Evolutionary conservation across 2,329 filamentous ascomycete genomes (phyloP), one percentile per base, ranked within the genome.

Genomic region (Ambrosiella cleistominuta): DNA sequence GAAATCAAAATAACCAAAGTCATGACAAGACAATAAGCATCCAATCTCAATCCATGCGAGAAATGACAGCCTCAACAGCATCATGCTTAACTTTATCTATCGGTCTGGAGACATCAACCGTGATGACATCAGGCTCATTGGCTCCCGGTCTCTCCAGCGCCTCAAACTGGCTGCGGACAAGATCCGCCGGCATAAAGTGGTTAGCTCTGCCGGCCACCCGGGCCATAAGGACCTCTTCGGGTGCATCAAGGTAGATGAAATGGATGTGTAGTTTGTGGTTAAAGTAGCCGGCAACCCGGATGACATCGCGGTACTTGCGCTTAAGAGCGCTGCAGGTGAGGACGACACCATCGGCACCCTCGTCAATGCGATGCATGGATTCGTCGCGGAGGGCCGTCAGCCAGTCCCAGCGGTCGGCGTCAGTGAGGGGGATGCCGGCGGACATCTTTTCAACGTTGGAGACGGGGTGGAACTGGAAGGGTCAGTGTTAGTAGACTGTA

Each of bases 371-470:
- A 57, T 71, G 70, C 58, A 82, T 74, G 6, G 81, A 80, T 65
- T 82, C 83, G 63, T 88, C 79, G 62, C 87, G 85, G 12, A 93
- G 77, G 11, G 76, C 75, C 52, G 85, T 87, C 62, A 98, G 82
- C 93, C 93, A 98, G 73, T 96, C 91, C 93, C 93, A 97, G 63
- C 93, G 85, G 71, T 98, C 93, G 61, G 83, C 84, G 67, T 98
- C 93, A 58, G 86, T 95, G 40, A 98, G 77, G 1, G 93, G 89
- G 59, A 82, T 83, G 64, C 88, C 88, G 64, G 77, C 77, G 66
- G 79, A 77, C 93, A 98, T 98, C 72, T 97, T 98, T 57, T 90
- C 83, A 64, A 90, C 83, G 71, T 91, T 96, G 66, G 85, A 76
- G 38, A 77, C 72, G 0, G 87, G 82, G 63, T 89, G 86, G 68